Conservation (phyloP, 345 rosid genomes). For the Gossypium anomalum region DNA sequence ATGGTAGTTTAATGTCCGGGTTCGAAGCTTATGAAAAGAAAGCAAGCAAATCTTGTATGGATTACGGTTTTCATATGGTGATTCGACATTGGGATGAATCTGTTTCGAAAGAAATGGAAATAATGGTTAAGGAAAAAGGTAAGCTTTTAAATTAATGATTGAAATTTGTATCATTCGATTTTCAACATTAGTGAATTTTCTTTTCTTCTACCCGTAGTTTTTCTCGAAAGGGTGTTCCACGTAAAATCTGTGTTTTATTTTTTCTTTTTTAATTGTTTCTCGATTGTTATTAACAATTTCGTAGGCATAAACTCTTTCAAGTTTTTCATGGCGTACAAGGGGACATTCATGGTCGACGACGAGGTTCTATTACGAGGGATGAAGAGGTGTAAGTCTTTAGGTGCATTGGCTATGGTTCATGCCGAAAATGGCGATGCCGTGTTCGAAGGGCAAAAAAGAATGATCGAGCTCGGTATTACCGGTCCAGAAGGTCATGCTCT, state of each 20-base stretch:
- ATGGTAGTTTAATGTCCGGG: slow-evolving; percentile 73
- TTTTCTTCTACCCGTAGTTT: too few relatives aligned
- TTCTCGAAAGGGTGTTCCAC: too few relatives aligned
- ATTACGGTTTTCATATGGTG: slow-evolving; percentile 96
- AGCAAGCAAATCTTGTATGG: slow-evolving; percentile 74
- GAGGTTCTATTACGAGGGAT: slow-evolving; percentile 81
- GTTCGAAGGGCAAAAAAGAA: slow-evolving; percentile 82
- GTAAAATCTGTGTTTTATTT: too few relatives aligned
- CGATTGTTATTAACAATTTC: background rate
- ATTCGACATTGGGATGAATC: slow-evolving; percentile 81
- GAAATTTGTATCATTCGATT: background rate
- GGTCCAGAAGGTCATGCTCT: slow-evolving; percentile 55
- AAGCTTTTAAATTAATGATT: slow-evolving; percentile 27
- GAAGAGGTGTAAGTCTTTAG: slow-evolving; percentile 83
- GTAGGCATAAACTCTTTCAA: slow-evolving; percentile 96
- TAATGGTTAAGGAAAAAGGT: slow-evolving; percentile 86
- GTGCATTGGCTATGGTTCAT: slow-evolving; percentile 98
- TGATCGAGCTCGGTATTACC: slow-evolving; percentile 87
- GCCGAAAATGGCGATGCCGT: slow-evolving; percentile 99
- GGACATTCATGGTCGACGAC: slow-evolving; percentile 69
- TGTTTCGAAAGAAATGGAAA: slow-evolving; percentile 84
- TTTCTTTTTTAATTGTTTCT: too few relatives aligned
- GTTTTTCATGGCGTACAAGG: slow-evolving; percentile 94
- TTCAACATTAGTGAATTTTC: too few relatives aligned
- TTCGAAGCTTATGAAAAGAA: slow-evolving; percentile 65